Conservation (phyloP, 805 yeast genomes). For the Torulaspora microellipsoides region DNA sequence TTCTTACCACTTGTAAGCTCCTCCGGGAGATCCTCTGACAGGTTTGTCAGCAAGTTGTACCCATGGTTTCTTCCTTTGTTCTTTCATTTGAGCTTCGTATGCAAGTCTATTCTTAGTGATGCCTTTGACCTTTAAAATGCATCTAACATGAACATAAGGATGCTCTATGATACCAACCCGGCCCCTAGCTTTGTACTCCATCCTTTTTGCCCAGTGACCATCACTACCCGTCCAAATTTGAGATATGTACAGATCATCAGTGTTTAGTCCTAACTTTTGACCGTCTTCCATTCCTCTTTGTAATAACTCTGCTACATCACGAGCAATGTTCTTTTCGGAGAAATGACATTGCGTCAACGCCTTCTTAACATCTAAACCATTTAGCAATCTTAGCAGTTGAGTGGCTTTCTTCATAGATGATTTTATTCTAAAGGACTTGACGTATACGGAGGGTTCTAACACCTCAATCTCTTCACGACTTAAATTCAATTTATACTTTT, state of each 20-base stretch:
- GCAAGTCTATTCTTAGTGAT: slow-evolving; percentile 57
- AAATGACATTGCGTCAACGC: slow-evolving; percentile 94
- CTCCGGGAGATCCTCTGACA: slow-evolving; percentile 46
- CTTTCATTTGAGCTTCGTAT: slow-evolving; percentile 52
- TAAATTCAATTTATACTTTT: slow-evolving; percentile 52
- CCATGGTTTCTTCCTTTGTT: slow-evolving; percentile 49
- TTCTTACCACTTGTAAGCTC: slow-evolving; percentile 53
- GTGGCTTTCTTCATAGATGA: slow-evolving; percentile 88
- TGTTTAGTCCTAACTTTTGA: slow-evolving; percentile 50
- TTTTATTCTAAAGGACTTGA: slow-evolving; percentile 76
- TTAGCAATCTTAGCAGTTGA: slow-evolving; percentile 67
- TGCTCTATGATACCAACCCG: slow-evolving; percentile 75
- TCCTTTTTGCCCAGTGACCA: slow-evolving; percentile 63
- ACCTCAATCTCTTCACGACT: slow-evolving; percentile 63
- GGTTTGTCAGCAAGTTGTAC: slow-evolving; percentile 42
- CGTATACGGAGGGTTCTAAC: slow-evolving; percentile 83
- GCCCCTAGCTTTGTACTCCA: slow-evolving; percentile 87
- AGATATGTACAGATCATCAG: slow-evolving; percentile 61
- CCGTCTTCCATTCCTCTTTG: slow-evolving; percentile 71
- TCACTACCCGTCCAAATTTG: slow-evolving; percentile 93
- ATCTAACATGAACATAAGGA: slow-evolving; percentile 75
- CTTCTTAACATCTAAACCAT: slow-evolving; percentile 61
- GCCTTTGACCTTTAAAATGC: slow-evolving; percentile 59
- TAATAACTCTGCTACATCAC: slow-evolving; percentile 72
- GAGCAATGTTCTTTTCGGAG: slow-evolving; percentile 69